Percentiles rank a stretch among this genome's conserved stretches.
Conservation (phyloP, 192 early-diverging fungal species). For the Backusella tarrabulga region DNA sequence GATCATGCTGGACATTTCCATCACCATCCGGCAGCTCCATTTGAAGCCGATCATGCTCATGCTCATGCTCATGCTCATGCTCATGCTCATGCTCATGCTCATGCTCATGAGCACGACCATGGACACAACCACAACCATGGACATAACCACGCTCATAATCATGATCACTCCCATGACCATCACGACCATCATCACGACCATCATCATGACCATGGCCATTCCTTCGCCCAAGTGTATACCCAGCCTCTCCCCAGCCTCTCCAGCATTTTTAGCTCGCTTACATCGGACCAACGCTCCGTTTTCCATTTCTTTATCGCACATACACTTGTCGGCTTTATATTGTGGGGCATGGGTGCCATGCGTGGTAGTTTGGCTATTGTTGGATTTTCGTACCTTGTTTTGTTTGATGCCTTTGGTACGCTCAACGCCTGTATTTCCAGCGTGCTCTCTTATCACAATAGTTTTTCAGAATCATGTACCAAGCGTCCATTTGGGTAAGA, state of each 20-base stretch:
- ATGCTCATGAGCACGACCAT: slow-evolving; percentile 15
- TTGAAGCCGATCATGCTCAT: slow-evolving; percentile 5
- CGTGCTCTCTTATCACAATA: slow-evolving; percentile 40
- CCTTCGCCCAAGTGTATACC: slow-evolving; percentile 9
- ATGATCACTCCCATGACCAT: slow-evolving; percentile 18
- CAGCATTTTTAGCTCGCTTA: slow-evolving; percentile 33
- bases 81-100: slow-evolving; percentile 7
- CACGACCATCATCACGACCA: neutral
- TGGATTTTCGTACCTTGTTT: slow-evolving; percentile 46
- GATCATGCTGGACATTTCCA: neutral
- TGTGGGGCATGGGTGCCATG: slow-evolving; percentile 43
- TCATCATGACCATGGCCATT: slow-evolving; percentile 27
- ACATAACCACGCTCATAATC: neutral
- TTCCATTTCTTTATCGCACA: slow-evolving; percentile 51
- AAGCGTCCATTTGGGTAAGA: slow-evolving; percentile 57
- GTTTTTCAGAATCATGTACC: slow-evolving; percentile 39
- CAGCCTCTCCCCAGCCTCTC: slow-evolving; percentile 43
- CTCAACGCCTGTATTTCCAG: slow-evolving; percentile 51
- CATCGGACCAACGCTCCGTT: slow-evolving; percentile 50
- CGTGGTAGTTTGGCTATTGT: slow-evolving; percentile 48
- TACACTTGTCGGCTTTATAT: slow-evolving; percentile 34
- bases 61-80: slow-evolving; percentile 7
- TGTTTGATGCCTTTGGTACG: slow-evolving; percentile 58
- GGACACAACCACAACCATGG: neutral
- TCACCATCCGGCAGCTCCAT: neutral